Conservation (phyloP, 2,329 filamentous ascomycete species). For the Ploettnerulaceae sp. region DNA sequence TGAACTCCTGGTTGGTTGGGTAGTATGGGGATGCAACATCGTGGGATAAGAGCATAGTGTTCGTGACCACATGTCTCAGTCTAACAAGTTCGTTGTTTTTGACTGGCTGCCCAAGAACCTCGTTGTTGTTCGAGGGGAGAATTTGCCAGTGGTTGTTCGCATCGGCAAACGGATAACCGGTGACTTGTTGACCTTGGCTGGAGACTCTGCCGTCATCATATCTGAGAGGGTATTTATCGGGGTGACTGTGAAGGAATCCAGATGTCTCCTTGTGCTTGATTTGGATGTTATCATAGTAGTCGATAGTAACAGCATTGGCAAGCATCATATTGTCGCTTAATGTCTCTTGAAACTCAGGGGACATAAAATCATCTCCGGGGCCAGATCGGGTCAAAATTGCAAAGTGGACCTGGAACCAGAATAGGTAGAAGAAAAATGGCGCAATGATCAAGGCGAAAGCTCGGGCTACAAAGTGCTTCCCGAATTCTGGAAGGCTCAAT, state of each 20-base stretch:
- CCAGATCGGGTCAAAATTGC: conserved; percentile 81
- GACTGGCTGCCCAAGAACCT: conserved; percentile 59
- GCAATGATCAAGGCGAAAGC: conserved; percentile 81
- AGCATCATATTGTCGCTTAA: conserved; percentile 92
- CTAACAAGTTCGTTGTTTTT: conserved; percentile 82
- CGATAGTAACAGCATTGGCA: conserved; percentile 75
- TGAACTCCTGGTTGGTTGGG: conserved; percentile 98
- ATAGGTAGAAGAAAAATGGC: conserved; percentile 96
- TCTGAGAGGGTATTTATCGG: conserved; percentile 81
- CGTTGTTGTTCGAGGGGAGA: conserved; percentile 60
- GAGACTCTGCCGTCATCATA: conserved; percentile 98
- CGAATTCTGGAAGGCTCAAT: conserved; percentile 74
- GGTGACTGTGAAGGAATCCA: conserved; percentile 90
- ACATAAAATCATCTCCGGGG: conserved; percentile 98
- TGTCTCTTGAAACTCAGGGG: conserved; percentile 95
- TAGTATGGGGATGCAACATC: conserved; percentile 95
- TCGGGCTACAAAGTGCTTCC: conserved; percentile 85
- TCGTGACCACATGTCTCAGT: conserved; percentile 79
- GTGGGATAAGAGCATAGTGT: conserved; percentile 83
- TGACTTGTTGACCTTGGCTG: conserved; percentile 96
- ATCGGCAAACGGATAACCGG: conserved; percentile 95
- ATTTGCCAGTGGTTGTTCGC: conserved; percentile 99
- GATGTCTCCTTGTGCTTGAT: conserved; percentile 97
- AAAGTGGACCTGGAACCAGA: conserved; percentile 99
- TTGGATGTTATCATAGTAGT: conserved; percentile 85